A percentile compares a stretch with the other conserved stretches of the same genome.
phyloP scores from a whole-genome alignment of 257 asterid species.

The Solanum stenotomum region DNA sequence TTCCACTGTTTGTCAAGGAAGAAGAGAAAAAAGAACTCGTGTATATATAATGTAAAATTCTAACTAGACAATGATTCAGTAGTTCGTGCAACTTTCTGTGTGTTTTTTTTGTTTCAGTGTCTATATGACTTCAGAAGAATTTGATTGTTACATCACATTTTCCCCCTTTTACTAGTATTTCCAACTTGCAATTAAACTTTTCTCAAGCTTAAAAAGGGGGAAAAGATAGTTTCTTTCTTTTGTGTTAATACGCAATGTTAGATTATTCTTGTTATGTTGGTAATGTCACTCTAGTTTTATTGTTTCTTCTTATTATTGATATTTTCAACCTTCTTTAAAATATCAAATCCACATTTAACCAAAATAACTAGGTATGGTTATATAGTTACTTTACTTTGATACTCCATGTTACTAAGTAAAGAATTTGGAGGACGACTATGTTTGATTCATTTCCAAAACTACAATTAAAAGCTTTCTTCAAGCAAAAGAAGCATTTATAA shows the following conservation, averaged over 20 bases:
- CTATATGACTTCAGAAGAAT: neutral
- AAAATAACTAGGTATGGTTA: neutral
- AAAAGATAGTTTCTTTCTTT: neutral
- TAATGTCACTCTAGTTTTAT: neutral
- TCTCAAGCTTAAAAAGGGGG: no score
- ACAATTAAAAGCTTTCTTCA: neutral
- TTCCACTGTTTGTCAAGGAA: slow-evolving; percentile 5
- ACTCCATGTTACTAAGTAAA: neutral
- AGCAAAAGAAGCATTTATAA: neutral
- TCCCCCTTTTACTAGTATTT: neutral
- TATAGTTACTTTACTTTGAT: neutral
- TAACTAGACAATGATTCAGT: slow-evolving; percentile 12
- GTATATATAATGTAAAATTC: slow-evolving; percentile 34
- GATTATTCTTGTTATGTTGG: neutral
- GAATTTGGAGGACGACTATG: neutral
- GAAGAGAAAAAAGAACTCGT: slow-evolving; percentile 27
- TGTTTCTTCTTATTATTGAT: neutral
- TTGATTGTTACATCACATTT: neutral
- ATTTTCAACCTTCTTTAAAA: neutral
- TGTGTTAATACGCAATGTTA: no score
- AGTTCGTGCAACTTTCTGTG: neutral
- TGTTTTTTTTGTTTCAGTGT: neutral
- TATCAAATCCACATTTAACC: neutral
- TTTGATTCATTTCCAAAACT: neutral
- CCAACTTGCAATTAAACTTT: neutral